Conservation (phyloP, 164 flowering plant genomes). For the Dillenia turbinata region DNA sequence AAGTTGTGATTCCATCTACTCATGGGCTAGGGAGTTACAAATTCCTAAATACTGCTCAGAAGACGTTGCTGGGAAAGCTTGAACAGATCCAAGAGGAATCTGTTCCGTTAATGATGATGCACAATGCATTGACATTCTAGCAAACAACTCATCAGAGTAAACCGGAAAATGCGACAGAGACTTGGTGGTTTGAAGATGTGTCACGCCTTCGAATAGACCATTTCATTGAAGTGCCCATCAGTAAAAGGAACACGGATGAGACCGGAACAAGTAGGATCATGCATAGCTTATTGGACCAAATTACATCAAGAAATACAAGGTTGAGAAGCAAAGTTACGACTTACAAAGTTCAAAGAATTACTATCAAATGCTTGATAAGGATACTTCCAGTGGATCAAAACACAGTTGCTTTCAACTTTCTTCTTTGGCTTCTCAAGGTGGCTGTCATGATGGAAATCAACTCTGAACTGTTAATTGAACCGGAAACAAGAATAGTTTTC, state of each 20-base stretch:
- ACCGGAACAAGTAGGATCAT: slow-evolving; percentile 29
- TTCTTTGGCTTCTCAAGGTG: slow-evolving; percentile 39
- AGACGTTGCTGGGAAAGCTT: slow-evolving; percentile 43
- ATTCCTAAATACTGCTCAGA: slow-evolving; percentile 33
- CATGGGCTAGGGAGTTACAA: slow-evolving; percentile 29
- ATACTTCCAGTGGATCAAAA: slow-evolving; percentile 33
- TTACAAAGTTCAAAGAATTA: slow-evolving; percentile 15
- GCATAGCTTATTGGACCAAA: slow-evolving; percentile 34
- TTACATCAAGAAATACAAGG: slow-evolving; percentile 4
- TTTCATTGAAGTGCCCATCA: slow-evolving; percentile 29
- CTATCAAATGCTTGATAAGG: slow-evolving; percentile 33
- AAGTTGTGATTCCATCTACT: slow-evolving; percentile 34
- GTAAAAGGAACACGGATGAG: slow-evolving; percentile 29
- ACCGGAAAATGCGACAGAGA: slow-evolving; percentile 9
- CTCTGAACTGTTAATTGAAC: slow-evolving; percentile 8
- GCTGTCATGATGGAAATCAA: slow-evolving; percentile 24
- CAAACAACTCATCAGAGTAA: neutral
- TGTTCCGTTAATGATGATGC: slow-evolving; percentile 6
- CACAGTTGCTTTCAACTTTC: slow-evolving; percentile 38
- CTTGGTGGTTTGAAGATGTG: slow-evolving; percentile 57
- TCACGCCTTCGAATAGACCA: slow-evolving; percentile 37
- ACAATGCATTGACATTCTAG: slow-evolving; percentile 5
- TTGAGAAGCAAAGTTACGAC: neutral
- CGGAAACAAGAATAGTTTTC: slow-evolving; percentile 30
- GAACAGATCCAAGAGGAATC: slow-evolving; percentile 14